Conservation (phyloP, 352 stramenopile genomes). For the Phytophthora pistaciae region DNA sequence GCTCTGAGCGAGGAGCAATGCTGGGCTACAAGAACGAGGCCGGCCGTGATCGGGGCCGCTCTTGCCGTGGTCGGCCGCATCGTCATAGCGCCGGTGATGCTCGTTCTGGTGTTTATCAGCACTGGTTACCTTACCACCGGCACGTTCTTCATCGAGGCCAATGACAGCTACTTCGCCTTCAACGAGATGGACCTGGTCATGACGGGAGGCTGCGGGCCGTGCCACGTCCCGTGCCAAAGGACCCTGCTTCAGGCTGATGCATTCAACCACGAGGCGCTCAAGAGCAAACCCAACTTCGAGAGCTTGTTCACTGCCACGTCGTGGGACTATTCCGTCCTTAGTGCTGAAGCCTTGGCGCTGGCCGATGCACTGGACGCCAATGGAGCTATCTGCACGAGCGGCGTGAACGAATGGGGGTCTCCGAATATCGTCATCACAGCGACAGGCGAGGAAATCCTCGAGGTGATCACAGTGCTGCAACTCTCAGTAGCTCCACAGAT, state of each 20-base stretch:
- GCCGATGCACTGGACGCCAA: constrained; percentile 26
- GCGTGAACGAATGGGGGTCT: constrained; percentile 37
- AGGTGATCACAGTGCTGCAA: constrained; percentile 20
- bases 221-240: constrained; percentile 9
- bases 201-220: constrained; percentile 9
- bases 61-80: constrained; percentile 21
- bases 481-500: constrained; percentile 26
- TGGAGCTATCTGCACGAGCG: constrained; percentile 32
- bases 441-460: constrained; percentile 16
- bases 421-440: constrained; percentile 34
- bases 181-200: constrained; percentile 25
- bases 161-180: constrained; percentile 36
- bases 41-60: constrained; percentile 8
- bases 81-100: constrained; percentile 24
- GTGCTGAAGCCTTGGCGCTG: constrained; percentile 10
- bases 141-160: constrained; percentile 22
- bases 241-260: constrained; percentile 8
- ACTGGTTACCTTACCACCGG: constrained; percentile 22
- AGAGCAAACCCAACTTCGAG: constrained; percentile 40
- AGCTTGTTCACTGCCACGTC: constrained; percentile 28
- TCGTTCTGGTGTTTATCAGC: constrained; percentile 10
- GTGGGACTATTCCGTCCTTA: constrained; percentile 33
- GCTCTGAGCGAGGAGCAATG: constrained; percentile 8
- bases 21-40: constrained; percentile 1
- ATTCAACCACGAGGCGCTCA: constrained; percentile 18